Evolutionary conservation across 805 yeast species (phyloP), one percentile per base, ranked within the genome.

Genomic region (Helenozyma rhizophorensis): DNA sequence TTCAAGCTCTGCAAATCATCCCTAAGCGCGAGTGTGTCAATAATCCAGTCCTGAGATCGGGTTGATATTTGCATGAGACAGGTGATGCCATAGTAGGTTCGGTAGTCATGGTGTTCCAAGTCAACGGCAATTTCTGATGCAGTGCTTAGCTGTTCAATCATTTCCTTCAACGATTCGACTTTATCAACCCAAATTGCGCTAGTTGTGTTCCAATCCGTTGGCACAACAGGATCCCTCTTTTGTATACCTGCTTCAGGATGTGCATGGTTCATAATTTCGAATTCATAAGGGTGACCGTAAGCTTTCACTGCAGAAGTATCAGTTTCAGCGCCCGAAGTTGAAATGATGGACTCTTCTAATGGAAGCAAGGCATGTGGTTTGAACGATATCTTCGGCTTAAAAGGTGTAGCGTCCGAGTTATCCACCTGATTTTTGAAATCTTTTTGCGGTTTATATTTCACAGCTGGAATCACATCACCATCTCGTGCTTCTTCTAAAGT

Each of bases 51-150:
- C 36, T 74, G 70, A n/a, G 76, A 74, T 35, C 90, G 61, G 14
- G 82, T 78, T 33, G 94, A 83, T 12, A 93, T 81, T 60, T 93
- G 99, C 95, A 93, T 87, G 27, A 93, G 63, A 56, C 89, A 88
- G 1, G 88, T 93, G 25, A 93, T 63, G 25, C 99, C 99, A 49
- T 83, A 80, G 48, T 86, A 93, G 0, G 96, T 71, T 56, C 97
- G 72, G 54, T 74, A 83, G 52, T 89, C 97, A 53, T 93, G 98
- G 58, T 93, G 98, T 53, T 93, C 99, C 40, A 93, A 72, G 68
- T 93, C 99, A 11, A 93, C 82, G 2, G 97, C 98, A 24, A 93
- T 74, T 35, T 77, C 95, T 2, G 66, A 60, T 36, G 70, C 68
- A 3, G 55, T 51, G 32, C 57, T 53, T 27, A 93, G 64, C 6